Base-by-base conservation (phyloP, 495 filamentous ascomycete species). In the Penicillium mononematosum region DNA sequence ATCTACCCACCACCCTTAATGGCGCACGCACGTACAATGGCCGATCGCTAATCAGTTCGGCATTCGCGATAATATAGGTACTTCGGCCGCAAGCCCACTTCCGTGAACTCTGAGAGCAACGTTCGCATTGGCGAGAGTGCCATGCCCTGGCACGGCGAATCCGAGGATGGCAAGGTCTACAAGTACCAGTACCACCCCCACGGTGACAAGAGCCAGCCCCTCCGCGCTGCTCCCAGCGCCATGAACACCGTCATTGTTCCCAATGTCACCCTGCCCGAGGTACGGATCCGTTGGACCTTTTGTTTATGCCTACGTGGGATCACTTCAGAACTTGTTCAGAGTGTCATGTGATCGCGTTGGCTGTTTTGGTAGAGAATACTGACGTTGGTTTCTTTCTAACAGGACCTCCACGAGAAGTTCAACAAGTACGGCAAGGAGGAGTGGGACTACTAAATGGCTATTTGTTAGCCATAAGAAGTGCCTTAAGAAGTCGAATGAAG, bases 371-470 rank as follows among this genome's bases (percentile, higher is more conserved):
- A 54, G 56, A 2, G 20, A 46, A 47, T 47, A 24, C 53, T 55
- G 32, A 55, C 53, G 45, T 29, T 12, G 34, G 27, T 29, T 36
- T 36, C 27, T 45, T 52, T 63, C 17, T 38, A 50, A 36, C 57
- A 96, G 94, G 77, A 83, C 48, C 83, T 95, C 54, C 94, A 98
- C 77, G 94, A 98, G 63, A 86, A 86, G 72, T 98, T 85, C 83
- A 98, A 98, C 85, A 98, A 98, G 83, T 96, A 87, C 82, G 94
- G 93, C 75, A 98, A 97, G 84, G 94, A 97, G 67, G 76, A 79
- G 68, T 79, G 72, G 65, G 76, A 79, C 65, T 78, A 75, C 65
- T 79, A 71, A 62, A 67, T 45, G 50, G 53, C 46, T 50, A 45
- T 48, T 34, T 19, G 55, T 29, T 58, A 59, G 50, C 58, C 27